These are phyloP conservation scores for Metarhizium anisopliae DNA, from an alignment of 2,329 filamentous ascomycete species.

Conservation along the genomic window DNA sequence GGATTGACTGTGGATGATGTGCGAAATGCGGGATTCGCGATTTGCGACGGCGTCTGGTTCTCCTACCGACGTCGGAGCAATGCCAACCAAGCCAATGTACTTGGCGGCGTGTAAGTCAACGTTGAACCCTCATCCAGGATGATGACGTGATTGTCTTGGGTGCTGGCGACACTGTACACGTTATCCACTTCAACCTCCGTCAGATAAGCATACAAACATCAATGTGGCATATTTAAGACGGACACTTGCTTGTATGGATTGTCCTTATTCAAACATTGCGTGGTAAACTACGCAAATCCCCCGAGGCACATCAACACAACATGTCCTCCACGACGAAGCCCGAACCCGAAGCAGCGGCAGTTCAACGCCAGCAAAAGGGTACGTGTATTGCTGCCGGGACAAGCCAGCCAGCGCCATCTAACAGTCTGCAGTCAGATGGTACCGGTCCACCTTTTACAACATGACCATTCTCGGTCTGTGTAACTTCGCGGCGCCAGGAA, in stretches of 20 bases:
- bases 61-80: not conserved
- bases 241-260: not conserved
- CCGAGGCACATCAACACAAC: not conserved
- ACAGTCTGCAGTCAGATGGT: conserved; percentile 49
- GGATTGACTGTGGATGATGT: not conserved
- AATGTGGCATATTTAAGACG: not conserved
- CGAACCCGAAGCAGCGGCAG: not conserved
- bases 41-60: not conserved
- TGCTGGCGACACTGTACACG: not conserved
- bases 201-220: not conserved
- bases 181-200: not conserved
- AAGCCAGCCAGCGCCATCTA: not conserved
- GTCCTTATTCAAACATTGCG: not conserved
- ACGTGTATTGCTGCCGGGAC: not conserved
- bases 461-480: conserved; percentile 62
- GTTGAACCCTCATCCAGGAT: conserved; percentile 13
- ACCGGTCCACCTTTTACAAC: conserved; percentile 65
- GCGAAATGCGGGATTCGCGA: not conserved
- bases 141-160: not conserved
- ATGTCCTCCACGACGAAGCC: not conserved
- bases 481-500: conserved; percentile 61
- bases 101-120: conserved; percentile 16
- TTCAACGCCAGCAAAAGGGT: not conserved
- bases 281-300: not conserved
- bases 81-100: not conserved